These are phyloP conservation scores for Hippophae tibetana DNA, from an alignment of 306 rosid species.

Conservation along the genomic window DNA sequence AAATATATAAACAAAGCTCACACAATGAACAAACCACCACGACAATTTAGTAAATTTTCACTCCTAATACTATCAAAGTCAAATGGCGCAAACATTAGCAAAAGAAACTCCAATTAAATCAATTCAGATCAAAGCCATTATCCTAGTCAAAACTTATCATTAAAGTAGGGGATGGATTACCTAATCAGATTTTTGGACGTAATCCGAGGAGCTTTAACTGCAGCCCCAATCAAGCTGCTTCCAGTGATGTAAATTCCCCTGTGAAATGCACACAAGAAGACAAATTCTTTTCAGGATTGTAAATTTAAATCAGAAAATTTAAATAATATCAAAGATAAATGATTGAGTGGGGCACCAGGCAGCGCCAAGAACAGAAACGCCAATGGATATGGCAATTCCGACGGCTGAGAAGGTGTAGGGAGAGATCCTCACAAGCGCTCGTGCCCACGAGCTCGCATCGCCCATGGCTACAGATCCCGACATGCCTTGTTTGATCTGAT, in stretches of 20 bases:
- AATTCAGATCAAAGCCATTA: background rate
- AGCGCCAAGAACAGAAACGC: constrained; percentile 62
- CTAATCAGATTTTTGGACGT: constrained; percentile 96
- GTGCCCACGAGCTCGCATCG: constrained; percentile 40
- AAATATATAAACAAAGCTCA: too few relatives aligned
- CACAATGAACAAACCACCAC: too few relatives aligned
- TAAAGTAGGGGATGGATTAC: constrained; percentile 19
- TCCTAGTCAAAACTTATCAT: background rate
- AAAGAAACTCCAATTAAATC: background rate
- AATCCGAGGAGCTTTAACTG: constrained; percentile 90
- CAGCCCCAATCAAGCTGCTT: constrained; percentile 99
- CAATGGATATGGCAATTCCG: constrained; percentile 48
- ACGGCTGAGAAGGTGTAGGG: constrained; percentile 52
- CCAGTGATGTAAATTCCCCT: constrained; percentile 99
- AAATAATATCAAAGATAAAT: background rate
- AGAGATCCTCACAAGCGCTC: constrained; percentile 45
- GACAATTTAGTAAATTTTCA: too few relatives aligned
- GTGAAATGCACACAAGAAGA: background rate
- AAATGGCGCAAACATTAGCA: too few relatives aligned
- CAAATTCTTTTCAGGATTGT: constrained; percentile 3
- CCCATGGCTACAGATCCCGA: constrained; percentile 6
- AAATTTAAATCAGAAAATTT: background rate
- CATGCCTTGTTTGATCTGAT: too few relatives aligned
- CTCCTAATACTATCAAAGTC: too few relatives aligned
- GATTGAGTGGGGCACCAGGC: constrained; percentile 31